These are phyloP conservation scores for Dothistroma pini DNA, from an alignment of 2,329 filamentous ascomycete genomes.

Conservation along the genomic window DNA sequence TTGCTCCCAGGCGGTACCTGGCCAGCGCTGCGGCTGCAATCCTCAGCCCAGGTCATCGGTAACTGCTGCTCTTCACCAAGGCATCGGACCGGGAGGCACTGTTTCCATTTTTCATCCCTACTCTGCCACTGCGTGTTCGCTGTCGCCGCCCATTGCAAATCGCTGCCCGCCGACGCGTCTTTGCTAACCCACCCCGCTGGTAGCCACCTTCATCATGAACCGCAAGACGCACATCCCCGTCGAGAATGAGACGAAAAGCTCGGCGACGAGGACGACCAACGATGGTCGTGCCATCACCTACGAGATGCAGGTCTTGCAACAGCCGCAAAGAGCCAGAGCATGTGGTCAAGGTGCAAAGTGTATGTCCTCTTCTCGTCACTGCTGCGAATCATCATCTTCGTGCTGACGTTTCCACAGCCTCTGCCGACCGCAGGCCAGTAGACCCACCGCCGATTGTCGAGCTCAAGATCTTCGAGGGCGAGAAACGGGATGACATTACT, in stretches of 20 bases:
- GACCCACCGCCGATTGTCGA: slow-evolving; percentile 94
- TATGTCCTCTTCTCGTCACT: slow-evolving; percentile 45
- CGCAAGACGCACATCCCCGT: slow-evolving; percentile 43
- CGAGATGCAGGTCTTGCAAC: slow-evolving; percentile 79
- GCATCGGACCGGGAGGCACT: slow-evolving; percentile 11
- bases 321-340: slow-evolving; percentile 88
- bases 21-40: background rate
- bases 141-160: slow-evolving; percentile 8
- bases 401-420: slow-evolving; percentile 50
- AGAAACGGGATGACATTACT: slow-evolving; percentile 58
- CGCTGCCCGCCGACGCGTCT: background rate
- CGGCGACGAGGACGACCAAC: slow-evolving; percentile 59
- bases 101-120: slow-evolving; percentile 7
- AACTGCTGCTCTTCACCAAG: slow-evolving; percentile 11
- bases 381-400: slow-evolving; percentile 19
- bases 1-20: slow-evolving; percentile 9
- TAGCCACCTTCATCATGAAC: slow-evolving; percentile 3
- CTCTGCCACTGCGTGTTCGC: slow-evolving; percentile 3
- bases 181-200: background rate
- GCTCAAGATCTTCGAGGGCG: slow-evolving; percentile 76
- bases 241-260: slow-evolving; percentile 55
- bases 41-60: background rate
- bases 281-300: slow-evolving; percentile 78
- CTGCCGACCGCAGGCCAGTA: slow-evolving; percentile 84
- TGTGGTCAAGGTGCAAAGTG: slow-evolving; percentile 95